Conservation (phyloP, 805 yeast species). For the Ogataea pini region DNA sequence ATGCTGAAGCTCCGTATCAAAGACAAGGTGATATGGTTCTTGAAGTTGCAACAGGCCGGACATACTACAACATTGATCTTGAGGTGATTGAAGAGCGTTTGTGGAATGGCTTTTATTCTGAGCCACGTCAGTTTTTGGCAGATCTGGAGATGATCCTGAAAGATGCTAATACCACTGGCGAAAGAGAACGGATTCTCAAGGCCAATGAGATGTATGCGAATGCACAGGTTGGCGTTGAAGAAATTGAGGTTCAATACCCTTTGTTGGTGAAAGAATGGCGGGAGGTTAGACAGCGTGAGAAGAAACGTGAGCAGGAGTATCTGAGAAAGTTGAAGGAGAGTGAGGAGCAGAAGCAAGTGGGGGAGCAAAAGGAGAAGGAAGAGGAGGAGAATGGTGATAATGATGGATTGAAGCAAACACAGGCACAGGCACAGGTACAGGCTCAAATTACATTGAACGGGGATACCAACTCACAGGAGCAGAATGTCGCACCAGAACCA, state of each 20-base stretch:
- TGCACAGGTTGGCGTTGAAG: conserved; percentile 94
- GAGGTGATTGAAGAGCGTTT: conserved; percentile 92
- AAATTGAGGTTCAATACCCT: conserved; percentile 62
- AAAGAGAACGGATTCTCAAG: conserved; percentile 74
- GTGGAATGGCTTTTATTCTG: conserved; percentile 96
- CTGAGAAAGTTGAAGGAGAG: conserved; percentile 24
- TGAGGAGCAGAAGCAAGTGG: conserved; percentile 4
- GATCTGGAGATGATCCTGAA: conserved; percentile 82
- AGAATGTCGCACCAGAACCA: conserved; percentile 16
- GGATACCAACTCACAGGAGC: background rate
- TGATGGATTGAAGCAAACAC: background rate
- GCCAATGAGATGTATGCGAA: conserved; percentile 97
- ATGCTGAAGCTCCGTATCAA: conserved; percentile 42
- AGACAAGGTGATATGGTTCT: conserved; percentile 72
- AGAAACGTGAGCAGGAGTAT: conserved; percentile 48
- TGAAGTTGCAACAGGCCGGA: conserved; percentile 74
- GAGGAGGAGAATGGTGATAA: background rate
- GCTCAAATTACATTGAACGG: conserved; percentile 4
- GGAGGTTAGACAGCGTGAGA: conserved; percentile 67
- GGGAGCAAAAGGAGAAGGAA: background rate
- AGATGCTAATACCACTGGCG: conserved; percentile 74
- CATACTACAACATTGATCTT: conserved; percentile 83
- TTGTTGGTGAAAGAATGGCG: conserved; percentile 76
- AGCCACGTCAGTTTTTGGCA: conserved; percentile 83
- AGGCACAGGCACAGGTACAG: background rate